These are phyloP conservation scores for Coemansia sp. DNA, from an alignment of 192 early-diverging fungal genomes.

Conservation along the genomic window DNA sequence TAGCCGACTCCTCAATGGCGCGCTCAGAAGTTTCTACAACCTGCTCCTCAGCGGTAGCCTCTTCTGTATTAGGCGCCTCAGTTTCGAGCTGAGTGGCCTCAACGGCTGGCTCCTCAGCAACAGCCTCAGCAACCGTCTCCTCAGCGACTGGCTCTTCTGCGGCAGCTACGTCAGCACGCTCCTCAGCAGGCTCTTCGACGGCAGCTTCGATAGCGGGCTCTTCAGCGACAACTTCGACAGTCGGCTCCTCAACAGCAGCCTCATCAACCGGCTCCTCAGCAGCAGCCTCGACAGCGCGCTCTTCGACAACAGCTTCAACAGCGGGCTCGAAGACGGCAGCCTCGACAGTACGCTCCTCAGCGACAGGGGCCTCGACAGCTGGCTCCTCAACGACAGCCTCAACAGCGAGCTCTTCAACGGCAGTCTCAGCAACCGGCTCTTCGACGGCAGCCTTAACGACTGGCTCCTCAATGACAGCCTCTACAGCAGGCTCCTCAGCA, in stretches of 20 bases:
- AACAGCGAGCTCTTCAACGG: too few species aligned
- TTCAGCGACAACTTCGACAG: neutral
- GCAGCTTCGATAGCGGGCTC: neutral
- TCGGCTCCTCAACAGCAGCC: neutral
- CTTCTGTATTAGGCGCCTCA: neutral
- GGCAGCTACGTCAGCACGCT: neutral
- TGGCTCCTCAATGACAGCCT: constrained; percentile 1
- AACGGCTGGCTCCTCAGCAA: neutral
- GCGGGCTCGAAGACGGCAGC: neutral
- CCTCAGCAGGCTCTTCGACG: neutral
- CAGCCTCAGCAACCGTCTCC: neutral
- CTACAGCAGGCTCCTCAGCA: neutral
- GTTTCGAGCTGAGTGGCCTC: neutral
- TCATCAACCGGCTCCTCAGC: neutral
- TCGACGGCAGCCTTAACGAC: neutral
- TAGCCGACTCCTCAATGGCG: too few species aligned
- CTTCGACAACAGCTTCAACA: neutral
- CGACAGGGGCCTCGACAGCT: neutral
- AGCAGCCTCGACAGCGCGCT: neutral
- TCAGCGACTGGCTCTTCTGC: neutral
- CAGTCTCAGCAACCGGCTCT: neutral
- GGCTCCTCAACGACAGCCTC: neutral
- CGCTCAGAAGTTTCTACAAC: too few species aligned
- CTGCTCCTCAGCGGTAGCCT: neutral
- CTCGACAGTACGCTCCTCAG: neutral